Base-by-base conservation (phyloP, 148 eudicot genomes). In the Rhododendron ferrugineum region DNA sequence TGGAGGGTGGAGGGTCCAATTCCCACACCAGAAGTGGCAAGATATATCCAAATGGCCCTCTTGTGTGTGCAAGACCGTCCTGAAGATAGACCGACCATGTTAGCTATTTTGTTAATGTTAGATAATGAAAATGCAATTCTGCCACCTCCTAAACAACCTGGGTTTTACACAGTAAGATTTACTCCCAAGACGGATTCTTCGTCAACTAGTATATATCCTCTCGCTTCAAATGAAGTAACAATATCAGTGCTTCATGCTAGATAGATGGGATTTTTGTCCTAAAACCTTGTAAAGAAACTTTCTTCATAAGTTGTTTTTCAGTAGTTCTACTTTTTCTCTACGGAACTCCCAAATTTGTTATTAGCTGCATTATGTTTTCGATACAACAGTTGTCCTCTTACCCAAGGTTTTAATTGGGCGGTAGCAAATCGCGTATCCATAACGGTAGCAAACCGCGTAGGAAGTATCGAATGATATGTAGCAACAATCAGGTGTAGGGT, bases 131-230 rank as follows among this genome's bases (percentile, higher is more conserved):
- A 82, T 4, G 18, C 37, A 46, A 66, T 9, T 0, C 30, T 82
- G 1, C 58, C 78, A 13, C 56, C 11, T 9, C 84, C 84, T 44
- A 66, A 64, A 82, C 84, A 82, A 82, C 84, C 78, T 11, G 84
- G 78, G 32, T 44, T 66, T 46, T 82, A 82, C 58, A 26, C 77
- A 26, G 58, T 7, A 44, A 64, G 77, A 16, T 46, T 44, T 44
- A 14, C 14, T 1, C 23, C 34, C 11, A 78, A 82, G 5, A 44
- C 16, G 6, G 77, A 82, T 26, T 82, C 58, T 28, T 60, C 84
- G 14, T 66, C 78, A 18, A 44, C 76, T 42, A 9, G 56, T 11
- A 82, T 6, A 82, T 37, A 26, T 28, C 36, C 56, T 26, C 32
- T 3, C 11, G 11, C 15, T 46, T 82, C 84, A 42, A 82, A 46